phyloP scores from a whole-genome alignment of 2,329 filamentous ascomycete genomes.

The Tothia fuscella region DNA sequence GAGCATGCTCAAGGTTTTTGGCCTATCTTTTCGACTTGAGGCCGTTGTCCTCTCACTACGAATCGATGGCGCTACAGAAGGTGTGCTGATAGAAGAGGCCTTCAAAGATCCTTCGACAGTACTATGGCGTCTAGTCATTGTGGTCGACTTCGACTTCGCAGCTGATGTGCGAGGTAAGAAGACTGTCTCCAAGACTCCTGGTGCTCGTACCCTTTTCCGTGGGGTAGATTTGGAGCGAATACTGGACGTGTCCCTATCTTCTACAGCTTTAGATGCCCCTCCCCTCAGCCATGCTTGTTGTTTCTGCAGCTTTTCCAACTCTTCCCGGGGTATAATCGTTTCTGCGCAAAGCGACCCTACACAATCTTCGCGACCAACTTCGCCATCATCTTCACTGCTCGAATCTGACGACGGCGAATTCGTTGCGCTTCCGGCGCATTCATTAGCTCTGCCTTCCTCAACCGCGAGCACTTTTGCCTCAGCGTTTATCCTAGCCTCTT shows the following conservation, averaged over 20 bases:
- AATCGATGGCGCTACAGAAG: neutral
- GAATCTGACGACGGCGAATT: neutral
- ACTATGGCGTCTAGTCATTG: neutral
- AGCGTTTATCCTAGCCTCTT: neutral
- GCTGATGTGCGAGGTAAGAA: slow-evolving; percentile 1
- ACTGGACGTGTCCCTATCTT: neutral
- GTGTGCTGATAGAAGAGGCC: neutral
- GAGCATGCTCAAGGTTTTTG: neutral
- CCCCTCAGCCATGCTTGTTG: neutral
- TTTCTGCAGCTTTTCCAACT: slow-evolving; percentile 3
- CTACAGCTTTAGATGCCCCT: neutral
- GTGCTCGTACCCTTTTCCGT: neutral
- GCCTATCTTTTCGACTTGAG: neutral
- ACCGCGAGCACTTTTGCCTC: neutral
- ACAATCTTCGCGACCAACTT: neutral
- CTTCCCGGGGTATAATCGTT: neutral
- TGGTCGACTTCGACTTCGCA: neutral
- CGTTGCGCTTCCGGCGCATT: too few species aligned
- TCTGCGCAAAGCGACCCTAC: neutral
- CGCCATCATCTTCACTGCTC: neutral
- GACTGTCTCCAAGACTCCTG: slow-evolving; percentile 2
- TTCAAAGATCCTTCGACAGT: neutral
- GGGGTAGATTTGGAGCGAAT: neutral
- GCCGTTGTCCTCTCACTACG: neutral
- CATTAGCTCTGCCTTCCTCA: too few species aligned